Evolutionary conservation across 1,284 basidiomycete species (phyloP).

Genomic region (Ceratobasidium papillatum): DNA sequence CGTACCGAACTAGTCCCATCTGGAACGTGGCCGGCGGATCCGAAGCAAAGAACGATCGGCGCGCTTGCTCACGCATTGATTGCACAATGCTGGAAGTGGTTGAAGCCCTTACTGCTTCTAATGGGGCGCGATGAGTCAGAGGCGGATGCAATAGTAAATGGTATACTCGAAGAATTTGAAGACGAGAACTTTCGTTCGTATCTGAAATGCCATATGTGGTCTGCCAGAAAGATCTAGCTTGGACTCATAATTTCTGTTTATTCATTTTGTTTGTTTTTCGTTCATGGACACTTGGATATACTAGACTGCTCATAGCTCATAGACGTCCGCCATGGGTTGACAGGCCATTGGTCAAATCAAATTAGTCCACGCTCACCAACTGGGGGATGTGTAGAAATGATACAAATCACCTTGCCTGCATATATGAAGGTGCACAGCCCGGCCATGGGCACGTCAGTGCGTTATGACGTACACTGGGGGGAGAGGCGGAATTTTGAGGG

Average conservation of each 20-base stretch:
- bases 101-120: neutral
- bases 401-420: too few relatives aligned
- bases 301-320: too few relatives aligned
- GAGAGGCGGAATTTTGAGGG: too few relatives aligned
- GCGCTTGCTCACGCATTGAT: neutral
- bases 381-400: too few relatives aligned
- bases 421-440: too few relatives aligned
- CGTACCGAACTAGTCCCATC: neutral
- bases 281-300: too few relatives aligned
- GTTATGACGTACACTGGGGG: too few relatives aligned
- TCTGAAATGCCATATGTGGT: slow-evolving; percentile 21
- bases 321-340: too few relatives aligned
- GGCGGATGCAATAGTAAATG: slow-evolving; percentile 13
- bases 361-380: too few relatives aligned
- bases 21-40: neutral
- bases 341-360: too few relatives aligned
- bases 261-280: neutral
- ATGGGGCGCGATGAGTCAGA: slow-evolving; percentile 5
- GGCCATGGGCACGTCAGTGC: too few relatives aligned
- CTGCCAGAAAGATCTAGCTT: slow-evolving; percentile 20
- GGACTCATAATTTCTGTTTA: neutral
- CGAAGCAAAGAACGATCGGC: slow-evolving; percentile 1
- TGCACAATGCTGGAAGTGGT: neutral
- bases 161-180: slow-evolving; percentile 1
- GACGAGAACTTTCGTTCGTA: neutral